Percentiles rank a stretch among this genome's conserved stretches.
These are phyloP conservation scores for Penicillium turbatum DNA, from an alignment of 495 filamentous ascomycete genomes.

Conservation along the genomic window DNA sequence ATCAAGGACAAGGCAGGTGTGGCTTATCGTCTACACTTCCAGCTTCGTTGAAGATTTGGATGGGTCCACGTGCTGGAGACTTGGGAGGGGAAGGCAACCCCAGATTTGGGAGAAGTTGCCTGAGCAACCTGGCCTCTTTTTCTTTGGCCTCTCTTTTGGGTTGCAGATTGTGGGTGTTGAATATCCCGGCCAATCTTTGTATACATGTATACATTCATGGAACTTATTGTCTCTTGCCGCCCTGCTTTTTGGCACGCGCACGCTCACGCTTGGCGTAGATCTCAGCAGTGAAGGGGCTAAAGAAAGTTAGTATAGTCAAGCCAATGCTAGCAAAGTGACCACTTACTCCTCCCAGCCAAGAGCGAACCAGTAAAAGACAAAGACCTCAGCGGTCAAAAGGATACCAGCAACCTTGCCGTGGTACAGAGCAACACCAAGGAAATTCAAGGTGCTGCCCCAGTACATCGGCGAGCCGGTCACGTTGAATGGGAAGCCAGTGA, in stretches of 20 bases:
- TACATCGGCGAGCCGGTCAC: slow-evolving; percentile 94
- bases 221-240: slow-evolving; percentile 39
- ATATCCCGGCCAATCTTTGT: slow-evolving; percentile 24
- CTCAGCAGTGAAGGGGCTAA: slow-evolving; percentile 82
- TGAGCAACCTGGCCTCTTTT: slow-evolving; percentile 5
- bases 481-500: slow-evolving; percentile 95
- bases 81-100: slow-evolving; percentile 1
- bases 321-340: background rate
- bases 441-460: slow-evolving; percentile 87
- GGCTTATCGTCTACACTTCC: slow-evolving; percentile 24
- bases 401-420: slow-evolving; percentile 88
- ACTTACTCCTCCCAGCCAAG: slow-evolving; percentile 82
- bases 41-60: slow-evolving; percentile 32
- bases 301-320: slow-evolving; percentile 17
- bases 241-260: slow-evolving; percentile 41
- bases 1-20: slow-evolving; percentile 8
- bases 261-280: slow-evolving; percentile 86
- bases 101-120: slow-evolving; percentile 2
- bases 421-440: slow-evolving; percentile 82
- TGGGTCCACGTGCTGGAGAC: slow-evolving; percentile 15
- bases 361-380: slow-evolving; percentile 75
- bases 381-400: slow-evolving; percentile 68
- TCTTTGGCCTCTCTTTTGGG: slow-evolving; percentile 7
- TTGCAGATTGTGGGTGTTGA: slow-evolving; percentile 36
- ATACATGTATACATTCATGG: slow-evolving; percentile 14